These are phyloP conservation scores for Suhomyces emberorum DNA, from an alignment of 805 yeast genomes.

Conservation along the genomic window DNA sequence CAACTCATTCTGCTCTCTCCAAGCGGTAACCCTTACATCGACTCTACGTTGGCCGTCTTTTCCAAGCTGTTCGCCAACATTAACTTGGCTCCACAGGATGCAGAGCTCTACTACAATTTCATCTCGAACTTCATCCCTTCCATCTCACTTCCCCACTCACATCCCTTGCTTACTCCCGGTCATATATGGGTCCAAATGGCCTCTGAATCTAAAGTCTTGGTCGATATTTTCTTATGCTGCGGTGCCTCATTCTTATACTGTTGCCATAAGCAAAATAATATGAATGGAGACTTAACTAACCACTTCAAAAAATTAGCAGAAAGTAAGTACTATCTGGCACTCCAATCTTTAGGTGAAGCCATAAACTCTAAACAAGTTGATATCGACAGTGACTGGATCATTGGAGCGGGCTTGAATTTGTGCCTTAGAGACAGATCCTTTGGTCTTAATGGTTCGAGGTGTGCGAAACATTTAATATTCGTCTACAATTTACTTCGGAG, in stretches of 20 bases:
- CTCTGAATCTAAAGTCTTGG: conserved; percentile 58
- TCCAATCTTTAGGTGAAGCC: conserved; percentile 10
- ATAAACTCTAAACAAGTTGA: conserved; percentile 18
- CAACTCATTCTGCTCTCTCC: neutral
- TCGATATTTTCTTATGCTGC: conserved; percentile 30
- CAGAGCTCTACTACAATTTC: conserved; percentile 12
- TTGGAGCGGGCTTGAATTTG: conserved; percentile 36
- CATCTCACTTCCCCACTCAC: conserved; percentile 14
- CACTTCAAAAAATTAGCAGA: conserved; percentile 9
- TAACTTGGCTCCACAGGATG: conserved; percentile 5
- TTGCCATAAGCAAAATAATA: conserved; percentile 1
- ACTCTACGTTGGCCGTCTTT: neutral
- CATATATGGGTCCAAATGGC: conserved; percentile 43
- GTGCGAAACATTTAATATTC: conserved; percentile 31
- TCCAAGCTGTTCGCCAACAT: conserved; percentile 7
- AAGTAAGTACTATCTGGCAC: conserved; percentile 7
- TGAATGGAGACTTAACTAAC: conserved; percentile 17
- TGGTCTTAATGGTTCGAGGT: conserved; percentile 20
- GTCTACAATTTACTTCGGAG: conserved; percentile 32
- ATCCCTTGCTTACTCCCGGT: conserved; percentile 14
- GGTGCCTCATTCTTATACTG: conserved; percentile 11
- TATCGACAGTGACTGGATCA: conserved; percentile 37
- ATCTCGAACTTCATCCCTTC: conserved; percentile 12
- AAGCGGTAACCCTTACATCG: conserved; percentile 1
- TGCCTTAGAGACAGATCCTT: conserved; percentile 37